Evolutionary conservation across 2,329 filamentous ascomycete genomes (phyloP).

Genomic region (Pseudogymnoascus verrucosus): DNA sequence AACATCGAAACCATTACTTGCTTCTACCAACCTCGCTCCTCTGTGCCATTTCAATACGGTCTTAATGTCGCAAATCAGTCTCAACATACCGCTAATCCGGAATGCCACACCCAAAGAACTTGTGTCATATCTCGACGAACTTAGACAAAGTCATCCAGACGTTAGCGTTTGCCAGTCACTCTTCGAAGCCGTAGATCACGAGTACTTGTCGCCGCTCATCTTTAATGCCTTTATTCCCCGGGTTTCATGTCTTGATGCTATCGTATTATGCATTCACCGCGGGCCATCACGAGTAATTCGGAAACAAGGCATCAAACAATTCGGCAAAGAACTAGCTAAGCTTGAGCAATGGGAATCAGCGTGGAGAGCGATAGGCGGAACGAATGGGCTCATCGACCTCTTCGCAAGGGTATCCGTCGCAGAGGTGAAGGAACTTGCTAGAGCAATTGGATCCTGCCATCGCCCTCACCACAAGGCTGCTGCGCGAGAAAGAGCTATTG

Average conservation of each 20-base stretch:
- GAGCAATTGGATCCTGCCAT: conserved; percentile 11
- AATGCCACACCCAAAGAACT: conserved; percentile 10
- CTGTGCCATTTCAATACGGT: not conserved
- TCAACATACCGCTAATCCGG: conserved; percentile 11
- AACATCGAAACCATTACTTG: not conserved
- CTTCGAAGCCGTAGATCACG: conserved; percentile 8
- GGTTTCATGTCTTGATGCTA: not conserved
- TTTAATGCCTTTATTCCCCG: conserved; percentile 11
- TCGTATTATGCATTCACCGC: conserved; percentile 10
- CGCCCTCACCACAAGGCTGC: not conserved
- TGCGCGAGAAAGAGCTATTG: conserved; percentile 12
- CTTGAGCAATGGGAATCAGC: conserved; percentile 11
- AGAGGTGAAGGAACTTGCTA: conserved; percentile 10
- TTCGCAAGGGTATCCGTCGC: conserved; percentile 12
- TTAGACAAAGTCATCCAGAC: conserved; percentile 6
- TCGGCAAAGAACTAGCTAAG: conserved; percentile 12
- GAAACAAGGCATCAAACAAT: conserved; percentile 12
- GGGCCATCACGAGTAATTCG: conserved; percentile 9
- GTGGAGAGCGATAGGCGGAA: conserved; percentile 13
- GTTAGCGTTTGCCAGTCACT: conserved; percentile 9
- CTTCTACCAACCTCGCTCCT: not conserved
- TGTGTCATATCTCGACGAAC: conserved; percentile 12
- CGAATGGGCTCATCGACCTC: conserved; percentile 10
- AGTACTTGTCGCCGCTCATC: conserved; percentile 5
- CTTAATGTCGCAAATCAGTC: conserved; percentile 9